phyloP scores from a whole-genome alignment of 148 eudicot species.

The Bassia scoparia region DNA sequence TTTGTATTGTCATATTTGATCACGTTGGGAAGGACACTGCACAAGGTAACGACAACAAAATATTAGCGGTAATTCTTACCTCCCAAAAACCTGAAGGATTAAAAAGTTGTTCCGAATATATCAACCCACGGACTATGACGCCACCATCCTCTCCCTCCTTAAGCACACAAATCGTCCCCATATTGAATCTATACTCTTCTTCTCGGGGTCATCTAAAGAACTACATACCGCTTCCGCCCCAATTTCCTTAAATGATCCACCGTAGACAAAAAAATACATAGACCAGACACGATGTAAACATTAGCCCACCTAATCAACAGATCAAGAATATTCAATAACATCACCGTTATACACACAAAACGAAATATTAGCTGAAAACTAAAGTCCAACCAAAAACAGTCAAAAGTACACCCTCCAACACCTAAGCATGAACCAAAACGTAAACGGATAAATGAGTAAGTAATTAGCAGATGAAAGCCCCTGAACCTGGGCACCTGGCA shows the following conservation, averaged over 20 bases:
- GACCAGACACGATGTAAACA: not conserved
- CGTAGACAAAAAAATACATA: not conserved
- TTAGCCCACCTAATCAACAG: not conserved
- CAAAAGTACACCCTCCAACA: not conserved
- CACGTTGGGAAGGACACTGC: not conserved
- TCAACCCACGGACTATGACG: conserved; percentile 61
- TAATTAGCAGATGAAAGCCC: not conserved
- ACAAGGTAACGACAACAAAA: not conserved
- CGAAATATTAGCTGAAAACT: not conserved
- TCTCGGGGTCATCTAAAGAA: conserved; percentile 68
- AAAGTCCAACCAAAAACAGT: not conserved
- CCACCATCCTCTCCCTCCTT: conserved; percentile 78
- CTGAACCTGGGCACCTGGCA: not conserved
- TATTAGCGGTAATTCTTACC: conserved; percentile 28
- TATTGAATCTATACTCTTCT: conserved; percentile 65
- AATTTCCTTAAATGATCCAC: conserved; percentile 61
- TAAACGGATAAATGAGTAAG: not conserved
- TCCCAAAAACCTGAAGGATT: conserved; percentile 55
- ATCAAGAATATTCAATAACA: too few relatives aligned
- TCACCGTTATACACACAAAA: not conserved
- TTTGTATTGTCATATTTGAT: too few relatives aligned
- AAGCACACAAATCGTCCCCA: conserved; percentile 77
- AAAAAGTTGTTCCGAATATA: conserved; percentile 53
- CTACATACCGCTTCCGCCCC: conserved; percentile 74
- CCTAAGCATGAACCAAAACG: conserved; percentile 4